A percentile compares a stretch with the other conserved stretches of the same genome.
Conservation (phyloP, 2,329 filamentous ascomycete genomes). For the Gaeumannomyces sp. region DNA sequence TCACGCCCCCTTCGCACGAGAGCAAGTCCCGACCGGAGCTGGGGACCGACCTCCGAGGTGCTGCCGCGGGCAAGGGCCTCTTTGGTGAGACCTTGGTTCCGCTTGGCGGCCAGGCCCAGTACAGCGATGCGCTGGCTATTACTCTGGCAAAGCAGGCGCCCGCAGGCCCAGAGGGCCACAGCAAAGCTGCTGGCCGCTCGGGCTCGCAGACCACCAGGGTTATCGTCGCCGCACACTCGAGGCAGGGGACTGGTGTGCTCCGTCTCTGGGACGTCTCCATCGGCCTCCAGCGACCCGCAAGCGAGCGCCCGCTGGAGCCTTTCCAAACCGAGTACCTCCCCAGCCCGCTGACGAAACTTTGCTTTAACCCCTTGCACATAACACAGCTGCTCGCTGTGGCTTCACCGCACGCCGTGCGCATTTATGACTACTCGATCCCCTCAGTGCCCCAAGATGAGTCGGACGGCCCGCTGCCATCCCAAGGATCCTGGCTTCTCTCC, state of each 20-base stretch:
- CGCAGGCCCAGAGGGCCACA: conserved; percentile 20
- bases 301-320: conserved; percentile 32
- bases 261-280: conserved; percentile 53
- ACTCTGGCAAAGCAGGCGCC: conserved; percentile 23
- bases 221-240: conserved; percentile 55
- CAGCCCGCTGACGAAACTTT: conserved; percentile 46
- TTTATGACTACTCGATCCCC: conserved; percentile 55
- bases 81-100: conserved; percentile 56
- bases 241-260: conserved; percentile 52
- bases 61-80: conserved; percentile 51
- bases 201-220: conserved; percentile 29
- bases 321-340: conserved; percentile 58
- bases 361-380: conserved; percentile 54
- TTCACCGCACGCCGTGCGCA: conserved; percentile 48
- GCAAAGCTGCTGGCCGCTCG: conserved; percentile 24
- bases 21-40: conserved; percentile 53
- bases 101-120: conserved; percentile 46
- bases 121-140: conserved; percentile 50
- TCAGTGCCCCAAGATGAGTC: conserved; percentile 47
- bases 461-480: conserved; percentile 44
- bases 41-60: conserved; percentile 42
- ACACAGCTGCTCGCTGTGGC: conserved; percentile 54
- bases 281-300: conserved; percentile 32
- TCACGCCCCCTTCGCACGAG: conserved; percentile 54
- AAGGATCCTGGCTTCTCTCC: conserved; percentile 60